Evolutionary conservation across 345 rosid genomes (phyloP).

Genomic region (Diplotaxis tenuifolia): DNA sequence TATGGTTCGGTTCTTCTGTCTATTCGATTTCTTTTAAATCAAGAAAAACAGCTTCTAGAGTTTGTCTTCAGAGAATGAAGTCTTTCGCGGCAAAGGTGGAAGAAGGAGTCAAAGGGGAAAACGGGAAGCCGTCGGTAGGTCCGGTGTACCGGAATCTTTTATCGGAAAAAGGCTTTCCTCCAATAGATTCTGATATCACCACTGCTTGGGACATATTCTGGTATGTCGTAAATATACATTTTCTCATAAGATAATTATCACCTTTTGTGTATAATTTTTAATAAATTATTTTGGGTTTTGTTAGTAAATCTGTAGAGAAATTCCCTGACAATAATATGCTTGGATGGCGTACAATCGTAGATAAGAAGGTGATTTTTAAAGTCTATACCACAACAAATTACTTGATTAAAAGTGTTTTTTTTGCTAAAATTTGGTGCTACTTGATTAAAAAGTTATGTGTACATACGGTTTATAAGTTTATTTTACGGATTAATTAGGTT

Average conservation of each 20-base stretch:
- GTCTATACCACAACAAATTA: neutral
- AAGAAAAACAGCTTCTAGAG: neutral
- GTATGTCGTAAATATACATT: conserved; percentile 28
- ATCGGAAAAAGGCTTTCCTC: conserved; percentile 64
- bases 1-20: neutral
- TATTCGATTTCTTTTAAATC: neutral
- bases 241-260: neutral
- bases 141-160: conserved; percentile 79
- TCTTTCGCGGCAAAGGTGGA: conserved; percentile 66
- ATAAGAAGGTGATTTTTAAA: conserved; percentile 56
- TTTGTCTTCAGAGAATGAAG: conserved; percentile 42
- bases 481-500: conserved; percentile 38
- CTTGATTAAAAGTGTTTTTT: neutral
- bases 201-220: conserved; percentile 91
- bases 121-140: conserved; percentile 80
- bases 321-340: conserved; percentile 75
- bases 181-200: conserved; percentile 42
- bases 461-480: neutral
- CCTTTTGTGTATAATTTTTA: neutral
- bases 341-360: conserved; percentile 74
- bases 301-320: conserved; percentile 64
- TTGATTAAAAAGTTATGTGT: neutral
- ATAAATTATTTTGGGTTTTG: neutral
- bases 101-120: conserved; percentile 69
- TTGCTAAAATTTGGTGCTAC: too few relatives aligned